Evolutionary conservation across 106 monocot genomes (phyloP).

Genomic region (Acorus gramineus): DNA sequence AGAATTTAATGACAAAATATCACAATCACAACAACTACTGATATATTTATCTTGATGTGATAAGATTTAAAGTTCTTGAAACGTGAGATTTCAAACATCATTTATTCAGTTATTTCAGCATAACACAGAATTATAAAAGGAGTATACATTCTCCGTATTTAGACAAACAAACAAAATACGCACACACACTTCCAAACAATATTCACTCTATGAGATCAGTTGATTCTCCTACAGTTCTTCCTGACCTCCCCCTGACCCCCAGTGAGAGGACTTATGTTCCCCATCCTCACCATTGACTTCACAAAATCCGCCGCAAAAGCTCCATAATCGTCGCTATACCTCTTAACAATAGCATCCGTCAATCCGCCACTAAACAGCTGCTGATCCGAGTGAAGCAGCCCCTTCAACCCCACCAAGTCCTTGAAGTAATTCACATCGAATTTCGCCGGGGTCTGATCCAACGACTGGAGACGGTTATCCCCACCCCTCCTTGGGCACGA

Average conservation of each 20-base stretch:
- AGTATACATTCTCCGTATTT: no score
- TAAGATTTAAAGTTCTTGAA: no score
- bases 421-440: conserved; percentile 36
- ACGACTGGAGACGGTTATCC: conserved; percentile 16
- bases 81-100: no score
- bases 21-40: no score
- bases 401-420: conserved; percentile 18
- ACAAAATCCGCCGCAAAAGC: conserved; percentile 60
- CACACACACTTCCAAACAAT: no score
- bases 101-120: no score
- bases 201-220: no score
- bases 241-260: conserved; percentile 56
- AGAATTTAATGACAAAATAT: no score
- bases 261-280: conserved; percentile 39
- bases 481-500: conserved; percentile 24
- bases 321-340: conserved; percentile 28
- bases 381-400: conserved; percentile 53
- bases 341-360: conserved; percentile 29
- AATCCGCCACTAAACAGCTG: conserved; percentile 38
- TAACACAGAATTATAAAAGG: no score
- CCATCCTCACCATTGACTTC: conserved; percentile 63
- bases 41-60: no score
- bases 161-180: no score
- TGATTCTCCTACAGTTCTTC: conserved; percentile 29
- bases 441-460: conserved; percentile 15